Percentiles rank a stretch among this genome's conserved stretches.
phyloP scores from a whole-genome alignment of 1,284 basidiomycete genomes.

The Pulveroboletus sp. region DNA sequence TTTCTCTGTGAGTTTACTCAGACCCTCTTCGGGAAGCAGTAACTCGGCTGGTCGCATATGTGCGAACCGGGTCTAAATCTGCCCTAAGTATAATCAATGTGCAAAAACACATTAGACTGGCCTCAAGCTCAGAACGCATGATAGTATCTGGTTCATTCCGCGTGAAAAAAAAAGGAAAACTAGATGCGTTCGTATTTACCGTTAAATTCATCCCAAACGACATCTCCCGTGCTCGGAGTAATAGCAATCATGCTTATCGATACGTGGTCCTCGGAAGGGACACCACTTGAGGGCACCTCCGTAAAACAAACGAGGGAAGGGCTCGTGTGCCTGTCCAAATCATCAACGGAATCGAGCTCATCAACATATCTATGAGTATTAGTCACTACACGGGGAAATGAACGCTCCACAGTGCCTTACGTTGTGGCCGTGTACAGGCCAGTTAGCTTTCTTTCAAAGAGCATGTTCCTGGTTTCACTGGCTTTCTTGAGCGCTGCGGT shows the following conservation, averaged over 20 bases:
- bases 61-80: slow-evolving; percentile 70
- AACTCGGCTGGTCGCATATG: slow-evolving; percentile 86
- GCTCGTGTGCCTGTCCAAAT: slow-evolving; percentile 53
- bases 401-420: slow-evolving; percentile 45
- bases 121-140: slow-evolving; percentile 88
- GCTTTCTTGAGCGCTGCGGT: slow-evolving; percentile 95
- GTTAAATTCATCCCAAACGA: slow-evolving; percentile 90
- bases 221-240: slow-evolving; percentile 85
- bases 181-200: slow-evolving; percentile 44
- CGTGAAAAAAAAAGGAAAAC: slow-evolving; percentile 20
- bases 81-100: slow-evolving; percentile 4
- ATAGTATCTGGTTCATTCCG: slow-evolving; percentile 55
- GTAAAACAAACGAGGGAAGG: slow-evolving; percentile 73
- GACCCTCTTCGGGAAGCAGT: slow-evolving; percentile 58
- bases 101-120: slow-evolving; percentile 30
- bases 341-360: slow-evolving; percentile 67
- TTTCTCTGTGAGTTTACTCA: slow-evolving; percentile 79
- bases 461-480: slow-evolving; percentile 78
- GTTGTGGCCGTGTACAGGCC: slow-evolving; percentile 88
- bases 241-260: slow-evolving; percentile 78
- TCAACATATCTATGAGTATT: slow-evolving; percentile 64
- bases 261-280: slow-evolving; percentile 58
- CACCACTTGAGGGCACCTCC: slow-evolving; percentile 53
- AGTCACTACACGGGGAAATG: slow-evolving; percentile 1
- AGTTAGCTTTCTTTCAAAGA: slow-evolving; percentile 82